Conservation (phyloP, 306 rosid genomes). For the Castanopsis chinensis region DNA sequence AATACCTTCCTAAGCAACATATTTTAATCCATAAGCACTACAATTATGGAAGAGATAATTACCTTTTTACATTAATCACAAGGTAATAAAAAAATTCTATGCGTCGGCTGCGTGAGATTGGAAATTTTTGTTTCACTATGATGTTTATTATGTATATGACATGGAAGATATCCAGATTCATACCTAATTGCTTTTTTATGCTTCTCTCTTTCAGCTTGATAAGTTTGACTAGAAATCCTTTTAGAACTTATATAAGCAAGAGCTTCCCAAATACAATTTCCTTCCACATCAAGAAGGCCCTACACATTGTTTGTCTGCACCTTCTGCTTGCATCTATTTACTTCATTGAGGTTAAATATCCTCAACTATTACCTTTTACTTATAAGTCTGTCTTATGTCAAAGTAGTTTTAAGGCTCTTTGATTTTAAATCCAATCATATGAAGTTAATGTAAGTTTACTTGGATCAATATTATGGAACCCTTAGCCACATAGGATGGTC, state of each 20-base stretch:
- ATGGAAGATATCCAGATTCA: constrained; percentile 33
- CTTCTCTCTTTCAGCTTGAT: constrained; percentile 41
- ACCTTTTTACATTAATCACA: constrained; percentile 25
- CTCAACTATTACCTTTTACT: constrained; percentile 2
- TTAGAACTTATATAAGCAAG: constrained; percentile 36
- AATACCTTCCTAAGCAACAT: constrained; percentile 24
- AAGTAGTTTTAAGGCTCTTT: too few relatives aligned
- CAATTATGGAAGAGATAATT: constrained; percentile 16
- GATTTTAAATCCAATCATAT: not conserved
- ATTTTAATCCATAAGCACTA: not conserved
- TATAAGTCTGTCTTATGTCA: not conserved
- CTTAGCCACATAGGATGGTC: constrained; percentile 13
- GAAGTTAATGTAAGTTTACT: not conserved
- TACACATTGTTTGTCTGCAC: constrained; percentile 15
- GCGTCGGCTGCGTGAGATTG: constrained; percentile 13
- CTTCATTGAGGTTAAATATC: constrained; percentile 36
- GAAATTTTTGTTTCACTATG: constrained; percentile 15
- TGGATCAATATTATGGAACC: not conserved
- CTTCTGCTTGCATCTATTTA: constrained; percentile 16
- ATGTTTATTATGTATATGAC: constrained; percentile 19
- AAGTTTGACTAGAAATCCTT: constrained; percentile 49
- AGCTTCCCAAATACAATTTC: constrained; percentile 15
- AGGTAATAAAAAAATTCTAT: constrained; percentile 15
- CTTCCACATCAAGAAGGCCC: constrained; percentile 26
- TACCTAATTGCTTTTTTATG: constrained; percentile 11